Evolutionary conservation across 345 rosid species (phyloP).

Genomic region (Kernera saxatilis): DNA sequence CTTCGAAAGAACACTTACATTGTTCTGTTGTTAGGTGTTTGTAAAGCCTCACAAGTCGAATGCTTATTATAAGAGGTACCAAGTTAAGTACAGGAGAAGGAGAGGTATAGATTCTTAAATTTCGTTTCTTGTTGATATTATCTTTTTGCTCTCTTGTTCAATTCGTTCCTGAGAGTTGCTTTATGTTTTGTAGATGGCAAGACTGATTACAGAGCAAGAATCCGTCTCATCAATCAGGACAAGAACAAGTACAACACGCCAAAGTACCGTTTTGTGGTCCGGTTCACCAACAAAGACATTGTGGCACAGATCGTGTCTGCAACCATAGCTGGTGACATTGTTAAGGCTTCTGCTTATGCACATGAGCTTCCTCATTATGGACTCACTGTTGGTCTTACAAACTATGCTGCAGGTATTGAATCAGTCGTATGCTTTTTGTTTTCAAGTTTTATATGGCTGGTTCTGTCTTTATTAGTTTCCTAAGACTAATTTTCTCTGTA

Average conservation of each 20-base stretch:
- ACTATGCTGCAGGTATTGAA: constrained; percentile 67
- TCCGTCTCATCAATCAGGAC: constrained; percentile 65
- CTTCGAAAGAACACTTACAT: neutral
- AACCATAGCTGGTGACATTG: constrained; percentile 52
- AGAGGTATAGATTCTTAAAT: constrained; percentile 34
- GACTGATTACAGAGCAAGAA: constrained; percentile 71
- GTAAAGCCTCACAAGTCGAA: constrained; percentile 47
- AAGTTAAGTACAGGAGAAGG: constrained; percentile 70
- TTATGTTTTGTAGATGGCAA: constrained; percentile 46
- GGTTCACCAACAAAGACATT: constrained; percentile 62
- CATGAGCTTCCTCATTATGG: constrained; percentile 66
- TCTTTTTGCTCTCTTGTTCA: neutral
- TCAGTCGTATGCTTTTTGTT: neutral
- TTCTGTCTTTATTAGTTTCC: neutral
- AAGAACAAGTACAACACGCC: constrained; percentile 76
- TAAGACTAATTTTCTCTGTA: too few species aligned
- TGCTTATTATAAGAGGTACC: constrained; percentile 65
- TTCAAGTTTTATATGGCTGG: neutral
- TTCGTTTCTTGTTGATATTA: neutral
- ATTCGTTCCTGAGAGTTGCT: neutral
- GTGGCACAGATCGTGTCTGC: constrained; percentile 54
- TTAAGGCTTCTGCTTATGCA: constrained; percentile 60
- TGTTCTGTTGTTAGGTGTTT: constrained; percentile 31
- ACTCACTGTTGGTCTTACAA: constrained; percentile 62
- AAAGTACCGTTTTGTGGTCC: constrained; percentile 61